A percentile compares a stretch with the other conserved stretches of the same genome.
Evolutionary conservation across 2,329 filamentous ascomycete genomes (phyloP).

Genomic region (Penicillium sp.): DNA sequence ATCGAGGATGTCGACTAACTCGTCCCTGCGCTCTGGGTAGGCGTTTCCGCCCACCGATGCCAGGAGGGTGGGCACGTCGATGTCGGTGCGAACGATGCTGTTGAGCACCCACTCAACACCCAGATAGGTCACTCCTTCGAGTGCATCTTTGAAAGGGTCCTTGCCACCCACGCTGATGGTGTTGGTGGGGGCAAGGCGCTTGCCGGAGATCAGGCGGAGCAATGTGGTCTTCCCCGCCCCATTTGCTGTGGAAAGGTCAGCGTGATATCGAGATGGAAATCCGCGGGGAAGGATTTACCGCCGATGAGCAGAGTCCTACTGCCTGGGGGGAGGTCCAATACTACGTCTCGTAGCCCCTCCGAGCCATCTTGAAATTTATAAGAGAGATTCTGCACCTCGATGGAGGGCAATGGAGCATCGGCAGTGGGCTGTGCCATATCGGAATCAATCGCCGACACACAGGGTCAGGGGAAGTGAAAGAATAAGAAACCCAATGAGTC

Average conservation of each 20-base stretch:
- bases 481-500: not conserved
- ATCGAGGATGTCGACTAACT: constrained; percentile 83
- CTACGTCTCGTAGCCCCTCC: constrained; percentile 71
- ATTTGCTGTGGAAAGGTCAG: constrained; percentile 60
- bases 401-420: constrained; percentile 52
- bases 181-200: constrained; percentile 77
- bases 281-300: constrained; percentile 48
- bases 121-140: constrained; percentile 95
- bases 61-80: constrained; percentile 83
- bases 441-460: not conserved
- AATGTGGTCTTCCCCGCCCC: constrained; percentile 97
- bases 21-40: constrained; percentile 77
- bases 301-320: constrained; percentile 90
- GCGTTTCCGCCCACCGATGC: constrained; percentile 79
- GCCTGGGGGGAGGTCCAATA: constrained; percentile 71
- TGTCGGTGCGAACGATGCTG: constrained; percentile 91
- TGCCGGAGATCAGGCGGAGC: constrained; percentile 88
- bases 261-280: not conserved
- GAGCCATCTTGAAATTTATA: constrained; percentile 88
- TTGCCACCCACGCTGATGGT: constrained; percentile 75
- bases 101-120: constrained; percentile 98
- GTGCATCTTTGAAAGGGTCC: constrained; percentile 85
- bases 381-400: constrained; percentile 71
- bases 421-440: constrained; percentile 23
- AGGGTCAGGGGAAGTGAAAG: not conserved